Percentiles rank a stretch among this genome's conserved stretches.
phyloP scores from a whole-genome alignment of 148 eudicot genomes.

The Arbutus unedo region DNA sequence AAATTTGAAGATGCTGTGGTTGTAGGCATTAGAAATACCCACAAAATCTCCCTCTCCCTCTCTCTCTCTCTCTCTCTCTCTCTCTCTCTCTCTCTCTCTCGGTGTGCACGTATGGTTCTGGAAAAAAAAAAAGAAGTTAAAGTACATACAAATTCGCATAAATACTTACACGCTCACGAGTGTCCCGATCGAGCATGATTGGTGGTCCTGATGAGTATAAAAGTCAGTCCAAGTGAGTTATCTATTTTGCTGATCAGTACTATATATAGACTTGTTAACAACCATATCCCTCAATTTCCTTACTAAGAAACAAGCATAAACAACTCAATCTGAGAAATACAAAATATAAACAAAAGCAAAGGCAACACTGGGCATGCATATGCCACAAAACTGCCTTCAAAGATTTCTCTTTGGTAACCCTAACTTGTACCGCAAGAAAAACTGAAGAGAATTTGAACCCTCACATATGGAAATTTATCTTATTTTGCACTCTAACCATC shows the following conservation, averaged over 20 bases:
- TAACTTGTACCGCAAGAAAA: neutral
- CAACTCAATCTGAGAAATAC: neutral
- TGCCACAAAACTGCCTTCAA: neutral
- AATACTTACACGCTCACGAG: too few species aligned
- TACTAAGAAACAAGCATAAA: neutral
- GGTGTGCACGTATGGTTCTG: too few species aligned
- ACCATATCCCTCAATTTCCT: neutral
- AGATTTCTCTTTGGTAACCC: neutral
- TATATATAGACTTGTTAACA: neutral
- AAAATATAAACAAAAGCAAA: neutral
- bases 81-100: neutral
- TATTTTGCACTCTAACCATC: neutral
- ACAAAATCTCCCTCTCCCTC: too few species aligned
- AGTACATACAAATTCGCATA: too few species aligned
- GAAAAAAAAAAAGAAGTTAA: too few species aligned
- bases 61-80: neutral
- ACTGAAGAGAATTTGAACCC: neutral
- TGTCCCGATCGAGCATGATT: too few species aligned
- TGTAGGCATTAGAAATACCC: too few species aligned
- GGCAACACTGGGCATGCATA: neutral
- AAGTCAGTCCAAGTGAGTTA: neutral
- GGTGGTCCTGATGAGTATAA: neutral
- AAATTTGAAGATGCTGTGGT: too few species aligned
- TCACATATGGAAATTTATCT: neutral
- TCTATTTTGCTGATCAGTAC: too few species aligned